Conservation (phyloP, 805 yeast species). For the Metschnikowia gelsemii region DNA sequence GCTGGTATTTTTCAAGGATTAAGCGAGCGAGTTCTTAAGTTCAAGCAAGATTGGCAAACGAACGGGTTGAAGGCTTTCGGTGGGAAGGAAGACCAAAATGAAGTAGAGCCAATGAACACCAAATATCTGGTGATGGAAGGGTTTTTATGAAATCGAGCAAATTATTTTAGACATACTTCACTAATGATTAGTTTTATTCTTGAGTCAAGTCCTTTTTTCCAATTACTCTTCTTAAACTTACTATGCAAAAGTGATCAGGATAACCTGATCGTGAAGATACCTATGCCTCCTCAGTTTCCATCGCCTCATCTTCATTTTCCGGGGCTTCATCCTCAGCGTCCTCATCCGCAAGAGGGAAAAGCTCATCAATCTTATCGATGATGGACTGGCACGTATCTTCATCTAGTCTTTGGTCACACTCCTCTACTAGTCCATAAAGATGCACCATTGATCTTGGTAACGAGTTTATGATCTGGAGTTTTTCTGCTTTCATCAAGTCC, state of each 20-base stretch:
- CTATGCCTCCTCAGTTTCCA: constrained; percentile 9
- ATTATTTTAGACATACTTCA: not conserved
- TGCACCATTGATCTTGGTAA: constrained; percentile 80
- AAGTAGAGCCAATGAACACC: not conserved
- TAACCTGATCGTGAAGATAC: too few relatives aligned
- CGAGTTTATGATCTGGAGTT: constrained; percentile 76
- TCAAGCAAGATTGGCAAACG: constrained; percentile 29
- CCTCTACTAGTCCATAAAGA: constrained; percentile 80
- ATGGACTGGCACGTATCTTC: constrained; percentile 64
- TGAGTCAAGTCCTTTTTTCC: too few relatives aligned
- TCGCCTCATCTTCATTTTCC: constrained; percentile 14
- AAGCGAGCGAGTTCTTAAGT: constrained; percentile 54
- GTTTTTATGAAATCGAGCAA: constrained; percentile 6
- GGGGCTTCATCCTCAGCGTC: constrained; percentile 28
- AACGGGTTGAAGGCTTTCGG: constrained; percentile 16
- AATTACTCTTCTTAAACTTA: too few relatives aligned
- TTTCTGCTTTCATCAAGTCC: constrained; percentile 75
- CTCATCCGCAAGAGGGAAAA: constrained; percentile 48
- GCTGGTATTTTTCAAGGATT: constrained; percentile 68
- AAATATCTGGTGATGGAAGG: constrained; percentile 15
- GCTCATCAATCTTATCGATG: constrained; percentile 51
- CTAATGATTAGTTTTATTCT: too few relatives aligned
- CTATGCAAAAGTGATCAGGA: too few relatives aligned
- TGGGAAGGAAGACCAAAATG: constrained; percentile 1
- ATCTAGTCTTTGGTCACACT: constrained; percentile 83